Base-by-base conservation (phyloP, 73 alveolate species). In the Durusdinium trenchii region DNA sequence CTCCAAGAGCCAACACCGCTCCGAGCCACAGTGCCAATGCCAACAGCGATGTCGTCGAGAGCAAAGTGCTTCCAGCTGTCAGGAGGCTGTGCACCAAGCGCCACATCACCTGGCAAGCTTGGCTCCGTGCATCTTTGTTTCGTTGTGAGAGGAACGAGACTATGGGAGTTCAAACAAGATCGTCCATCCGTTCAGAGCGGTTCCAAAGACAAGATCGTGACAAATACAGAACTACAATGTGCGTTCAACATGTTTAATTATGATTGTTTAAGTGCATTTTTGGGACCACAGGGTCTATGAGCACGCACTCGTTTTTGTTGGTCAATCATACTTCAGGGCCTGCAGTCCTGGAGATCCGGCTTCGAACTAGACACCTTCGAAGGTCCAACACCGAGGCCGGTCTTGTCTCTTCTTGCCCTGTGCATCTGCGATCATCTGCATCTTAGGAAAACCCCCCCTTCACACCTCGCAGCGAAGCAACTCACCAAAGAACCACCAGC, bases 1-100 rank as follows among this genome's bases (percentile, higher is more conserved):
- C n/a, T n/a, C n/a, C n/a, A n/a, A n/a, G n/a, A n/a, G n/a, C n/a
- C n/a, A n/a, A n/a, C n/a, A n/a, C n/a, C n/a, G n/a, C n/a, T n/a
- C n/a, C n/a, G n/a, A n/a, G n/a, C n/a, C n/a, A n/a, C n/a, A n/a
- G n/a, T n/a, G n/a, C n/a, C n/a, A n/a, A n/a, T n/a, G 35, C 0
- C 92, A 82, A 35, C 38, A 82, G 92, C n/a, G 69, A 67, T 7
- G 73, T 47, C 71, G 92, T 82, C 32, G 92, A 82, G 6, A 82
- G 50, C 73, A 82, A 28, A 35, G 92, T 82, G 69, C 50, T 48
- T 0, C 73, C 92, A 47, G 92, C 71, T 3, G 92, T 82, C 69
- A 82, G 92, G 50, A 82, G 48, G 47, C 92, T 82, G 36, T 47
- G 48, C 36, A 82, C 92, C 92, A 82, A 82, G 69, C 92, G 92